phyloP scores from a whole-genome alignment of 768 basidiomycete genomes.

The Cubamyces lactineus region DNA sequence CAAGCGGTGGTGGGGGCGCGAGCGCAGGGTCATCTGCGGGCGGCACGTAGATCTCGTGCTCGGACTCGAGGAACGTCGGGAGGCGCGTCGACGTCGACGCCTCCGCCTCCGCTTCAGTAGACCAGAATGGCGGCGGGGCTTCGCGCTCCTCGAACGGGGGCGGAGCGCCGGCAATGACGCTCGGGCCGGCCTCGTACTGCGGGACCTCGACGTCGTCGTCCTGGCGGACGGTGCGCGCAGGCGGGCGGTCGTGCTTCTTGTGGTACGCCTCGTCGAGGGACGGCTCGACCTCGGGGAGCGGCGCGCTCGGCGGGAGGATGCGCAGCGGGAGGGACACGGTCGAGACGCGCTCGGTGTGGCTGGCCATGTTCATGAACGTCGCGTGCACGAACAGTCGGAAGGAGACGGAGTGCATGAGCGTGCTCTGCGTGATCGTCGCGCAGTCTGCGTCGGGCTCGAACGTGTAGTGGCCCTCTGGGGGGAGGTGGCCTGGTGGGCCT shows the following conservation, averaged over 20 bases:
- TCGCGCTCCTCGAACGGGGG: slow-evolving; percentile 88
- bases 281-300: slow-evolving; percentile 77
- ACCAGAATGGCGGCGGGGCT: slow-evolving; percentile 70
- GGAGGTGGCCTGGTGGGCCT: slow-evolving; percentile 5
- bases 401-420: slow-evolving; percentile 80
- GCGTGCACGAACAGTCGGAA: slow-evolving; percentile 76
- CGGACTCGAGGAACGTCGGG: slow-evolving; percentile 77
- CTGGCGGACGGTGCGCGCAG: slow-evolving; percentile 65
- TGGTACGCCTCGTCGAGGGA: slow-evolving; percentile 76
- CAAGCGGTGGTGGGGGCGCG: slow-evolving; percentile 37
- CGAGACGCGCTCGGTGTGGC: slow-evolving; percentile 66
- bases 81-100: slow-evolving; percentile 36
- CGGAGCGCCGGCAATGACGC: slow-evolving; percentile 66
- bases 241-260: slow-evolving; percentile 88
- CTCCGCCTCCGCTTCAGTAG: slow-evolving; percentile 35
- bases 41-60: slow-evolving; percentile 74
- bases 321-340: slow-evolving; percentile 69
- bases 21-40: slow-evolving; percentile 42
- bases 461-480: slow-evolving; percentile 40
- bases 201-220: slow-evolving; percentile 78
- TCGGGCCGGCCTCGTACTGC: slow-evolving; percentile 77
- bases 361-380: slow-evolving; percentile 76
- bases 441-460: slow-evolving; percentile 65
- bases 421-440: slow-evolving; percentile 77
- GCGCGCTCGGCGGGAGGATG: slow-evolving; percentile 74